Evolutionary conservation across 345 rosid species (phyloP), one percentile per base, ranked within the genome.

Genomic region (Salix caprea): DNA sequence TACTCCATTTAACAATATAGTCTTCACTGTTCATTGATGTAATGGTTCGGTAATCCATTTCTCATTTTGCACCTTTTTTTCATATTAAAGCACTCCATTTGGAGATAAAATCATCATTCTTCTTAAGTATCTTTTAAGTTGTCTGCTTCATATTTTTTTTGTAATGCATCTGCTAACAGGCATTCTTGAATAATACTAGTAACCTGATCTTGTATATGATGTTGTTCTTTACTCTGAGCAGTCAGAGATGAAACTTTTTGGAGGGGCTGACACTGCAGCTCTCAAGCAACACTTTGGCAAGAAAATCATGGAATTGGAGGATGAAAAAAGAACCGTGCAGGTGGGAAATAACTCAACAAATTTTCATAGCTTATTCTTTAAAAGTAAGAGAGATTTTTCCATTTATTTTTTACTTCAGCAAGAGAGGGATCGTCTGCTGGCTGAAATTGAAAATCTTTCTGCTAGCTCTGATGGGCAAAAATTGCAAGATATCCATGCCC

Each of bases 241-340:
- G 97, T 88, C 98, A 15, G 97, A 93, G 81, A 96, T 96, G 98
- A 91, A 93, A 85, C 94, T 88, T 68, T 84, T 96, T 82, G 93
- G 94, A 73, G 94, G 94, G 56, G 81, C 78, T 83, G 92, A 90
- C 76, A 80, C 91, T 64, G 74, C 85, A 75, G 93, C 91, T 14
- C 91, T 96, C 71, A 93, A 93, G 91, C 98, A 88, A 79, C 99
- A 91, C 82, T 96, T 91, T 77, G 99, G 96, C 73, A 96, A 91
- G 91, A 96, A 96, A 87, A 84, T 96, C 76, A 86, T 87, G 52
- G 99, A 93, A 80, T 76, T 96, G 64, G 98, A 96, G 82, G 98
- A 91, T 70, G 97, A 93, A 84, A 96, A 96, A 78, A 91, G 84
- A 88, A 67, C 88, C 8, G 98, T 91, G 81, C 99, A 91, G 99